These are phyloP conservation scores for Aspergillus pseudotamarii DNA, from an alignment of 2,329 filamentous ascomycete species.

Conservation along the genomic window DNA sequence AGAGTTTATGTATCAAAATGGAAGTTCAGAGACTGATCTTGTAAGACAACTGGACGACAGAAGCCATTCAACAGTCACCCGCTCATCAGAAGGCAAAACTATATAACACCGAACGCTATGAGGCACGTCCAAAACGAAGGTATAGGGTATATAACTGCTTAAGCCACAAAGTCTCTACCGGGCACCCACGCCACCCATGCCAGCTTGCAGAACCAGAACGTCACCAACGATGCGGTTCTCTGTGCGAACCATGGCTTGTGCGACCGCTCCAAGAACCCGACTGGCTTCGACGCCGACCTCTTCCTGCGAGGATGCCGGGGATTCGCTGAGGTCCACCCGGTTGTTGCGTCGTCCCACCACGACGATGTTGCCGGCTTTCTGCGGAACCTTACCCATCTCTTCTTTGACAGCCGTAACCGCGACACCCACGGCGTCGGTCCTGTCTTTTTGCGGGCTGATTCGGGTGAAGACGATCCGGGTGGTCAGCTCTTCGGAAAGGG, in stretches of 20 bases:
- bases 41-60: neutral
- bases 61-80: neutral
- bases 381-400: constrained; percentile 62
- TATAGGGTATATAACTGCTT: neutral
- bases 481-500: constrained; percentile 54
- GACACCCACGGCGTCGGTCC: constrained; percentile 44
- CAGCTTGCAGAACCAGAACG: constrained; percentile 70
- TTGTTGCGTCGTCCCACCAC: constrained; percentile 61
- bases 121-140: neutral
- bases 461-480: constrained; percentile 60
- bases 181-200: constrained; percentile 6
- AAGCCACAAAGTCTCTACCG: neutral
- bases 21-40: neutral
- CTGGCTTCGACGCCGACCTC: constrained; percentile 36
- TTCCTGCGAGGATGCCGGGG: constrained; percentile 33
- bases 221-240: constrained; percentile 65
- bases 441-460: constrained; percentile 41
- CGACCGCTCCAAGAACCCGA: constrained; percentile 37
- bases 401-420: constrained; percentile 58
- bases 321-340: constrained; percentile 9
- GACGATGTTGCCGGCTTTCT: constrained; percentile 72
- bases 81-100: neutral
- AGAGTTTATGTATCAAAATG: neutral
- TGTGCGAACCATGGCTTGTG: constrained; percentile 54
- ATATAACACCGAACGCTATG: neutral